Base-by-base conservation (phyloP, 2,329 filamentous ascomycete genomes). In the Trichophyton mentagrophytes region DNA sequence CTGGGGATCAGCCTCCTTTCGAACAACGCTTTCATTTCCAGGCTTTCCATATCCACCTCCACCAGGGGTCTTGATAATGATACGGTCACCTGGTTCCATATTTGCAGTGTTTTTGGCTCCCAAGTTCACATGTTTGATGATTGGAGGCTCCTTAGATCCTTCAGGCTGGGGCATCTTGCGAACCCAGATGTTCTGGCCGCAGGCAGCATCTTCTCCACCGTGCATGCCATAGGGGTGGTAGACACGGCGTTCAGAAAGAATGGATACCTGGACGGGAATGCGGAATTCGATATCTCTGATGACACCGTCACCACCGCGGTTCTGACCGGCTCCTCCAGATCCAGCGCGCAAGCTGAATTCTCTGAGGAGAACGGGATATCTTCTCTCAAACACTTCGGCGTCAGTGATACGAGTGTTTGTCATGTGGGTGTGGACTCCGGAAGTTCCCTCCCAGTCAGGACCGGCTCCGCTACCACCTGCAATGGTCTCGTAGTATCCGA, bases 401-500 rank as follows among this genome's bases (percentile, higher is more conserved):
- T 92, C 89, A 0, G 88, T 91, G 69, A 91, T 92, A 13, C 88
- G 81, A 2, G 88, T 92, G 71, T 93, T 93, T 5, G 89, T 92
- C 86, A 91, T 90, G 73, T 92, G 87, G 1, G 83, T 87, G 70
- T 92, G 87, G n/a, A 91, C 87, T 15, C 87, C 88, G 59, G 78
- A 83, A 9, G 86, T 85, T 42, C 88, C 88, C 63, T 86, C 78
- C 88, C 88, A 91, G 13, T 79, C 78, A 0, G 85, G 81, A 0
- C 88, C 88, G 0, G 88, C 89, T 30, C 88, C 88, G 44, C 81
- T 84, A 0, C 89, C 89, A 44, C 89, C 88, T 0, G 86, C 85
- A 64, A 93, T 90, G 4, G 88, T 92, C 72, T 93, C 89, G 71
- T 90, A 89, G 74, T 90, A 90, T 9, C 87, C 87, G 67, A 90